Evolutionary conservation across 257 asterid species (phyloP), one percentile per base, ranked within the genome.

Genomic region (Echium plantagineum): DNA sequence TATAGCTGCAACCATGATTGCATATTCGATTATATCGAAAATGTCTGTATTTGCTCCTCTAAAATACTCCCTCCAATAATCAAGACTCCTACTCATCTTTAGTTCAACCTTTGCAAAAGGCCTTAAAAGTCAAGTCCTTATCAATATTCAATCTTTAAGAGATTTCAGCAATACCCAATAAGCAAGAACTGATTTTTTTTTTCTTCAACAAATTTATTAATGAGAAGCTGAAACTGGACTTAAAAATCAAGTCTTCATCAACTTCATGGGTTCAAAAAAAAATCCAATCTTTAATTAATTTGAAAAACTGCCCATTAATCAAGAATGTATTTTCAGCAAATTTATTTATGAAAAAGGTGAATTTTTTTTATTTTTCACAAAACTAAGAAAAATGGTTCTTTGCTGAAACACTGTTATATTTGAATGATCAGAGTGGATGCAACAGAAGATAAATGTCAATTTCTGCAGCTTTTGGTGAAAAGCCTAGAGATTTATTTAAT

Each of bases 41-140:
- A 91, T 85, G 70, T 88, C 89, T 10, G 90, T 72, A 75, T 79
- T 78, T 19, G 95, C 86, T 19, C 78, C 72, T 63, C 85, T 56
- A 70, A 91, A 88, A 81, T 75, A 88, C 35, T 76, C 90, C 80
- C 96, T 88, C 98, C 98, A 91, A 68, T 77, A 81, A 28, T 78
- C 94, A 10, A 91, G 75, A 71, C 75, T 62, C 64, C 59, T 72
- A 55, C 72, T 84, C 96, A 91, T 88, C 26, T 24, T 24, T 24
- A 24, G 3, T 70, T 81, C 19, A 61, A 63, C 38, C 53, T 72
- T 75, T 21, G 63, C 63, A 30, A 64, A 53, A 65, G 53, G 32
- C 69, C 71, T 38, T 47, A 32, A 67, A 65, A 63, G 55, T 18
- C 63, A 13, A 31, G 42, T 52, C 72, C 48, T 63, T 62, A 62